Percentiles rank a stretch among this genome's conserved stretches.
Conservation (phyloP, 371 early-diverging fungal genomes). For the Synchytrium microbalum region DNA sequence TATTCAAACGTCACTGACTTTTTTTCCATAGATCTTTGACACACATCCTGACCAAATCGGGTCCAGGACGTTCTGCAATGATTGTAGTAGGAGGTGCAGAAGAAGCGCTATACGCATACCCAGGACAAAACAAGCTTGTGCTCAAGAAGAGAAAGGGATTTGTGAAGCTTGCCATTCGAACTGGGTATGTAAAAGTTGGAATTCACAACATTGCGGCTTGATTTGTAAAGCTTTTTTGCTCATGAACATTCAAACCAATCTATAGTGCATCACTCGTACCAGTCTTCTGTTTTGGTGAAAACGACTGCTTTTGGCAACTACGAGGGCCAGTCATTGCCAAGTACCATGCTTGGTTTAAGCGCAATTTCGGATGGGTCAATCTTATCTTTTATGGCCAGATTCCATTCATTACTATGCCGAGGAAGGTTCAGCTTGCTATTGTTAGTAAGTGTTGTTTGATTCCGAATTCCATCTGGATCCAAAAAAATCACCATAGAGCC, state of each 20-base stretch:
- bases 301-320: constrained; percentile 36
- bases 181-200: constrained; percentile 32
- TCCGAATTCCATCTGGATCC: neutral
- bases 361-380: constrained; percentile 11
- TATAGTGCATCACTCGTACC: constrained; percentile 40
- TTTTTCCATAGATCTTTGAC: neutral
- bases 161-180: constrained; percentile 34
- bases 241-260: too few relatives aligned
- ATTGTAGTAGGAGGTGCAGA: constrained; percentile 32
- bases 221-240: too few relatives aligned
- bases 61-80: neutral
- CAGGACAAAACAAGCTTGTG: constrained; percentile 25
- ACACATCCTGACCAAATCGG: neutral
- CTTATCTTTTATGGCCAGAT: constrained; percentile 21
- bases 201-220: too few relatives aligned
- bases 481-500: neutral
- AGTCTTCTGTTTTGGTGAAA: constrained; percentile 39
- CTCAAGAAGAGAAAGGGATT: constrained; percentile 42
- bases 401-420: constrained; percentile 20
- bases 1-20: too few relatives aligned
- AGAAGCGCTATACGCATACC: constrained; percentile 15
- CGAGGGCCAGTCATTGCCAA: constrained; percentile 26
- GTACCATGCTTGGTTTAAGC: constrained; percentile 14
- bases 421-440: constrained; percentile 20
- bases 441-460: constrained; percentile 21